Base-by-base conservation (phyloP, 495 filamentous ascomycete species). In the Cercophora sp. region DNA sequence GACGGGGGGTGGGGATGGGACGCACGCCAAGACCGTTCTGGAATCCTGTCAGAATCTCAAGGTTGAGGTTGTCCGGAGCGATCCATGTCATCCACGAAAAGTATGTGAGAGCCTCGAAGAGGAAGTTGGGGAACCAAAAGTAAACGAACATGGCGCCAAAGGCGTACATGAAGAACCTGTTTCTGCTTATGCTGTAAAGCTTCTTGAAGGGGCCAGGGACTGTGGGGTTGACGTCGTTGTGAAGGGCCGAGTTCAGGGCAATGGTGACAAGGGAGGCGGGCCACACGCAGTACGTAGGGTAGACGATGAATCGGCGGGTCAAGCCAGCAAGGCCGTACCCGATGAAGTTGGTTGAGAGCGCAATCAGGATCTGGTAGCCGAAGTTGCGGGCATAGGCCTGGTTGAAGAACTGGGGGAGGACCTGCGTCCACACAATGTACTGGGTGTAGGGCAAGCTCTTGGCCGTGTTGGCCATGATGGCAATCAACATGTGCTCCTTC, bases 271-370 rank as follows among this genome's bases (percentile, higher is more conserved):
- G 51, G 8, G 70, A 71, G 3, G 62, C 54, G 0, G 72, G 72
- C 72, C 72, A 75, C 23, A 75, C 68, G 48, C 69, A 72, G 52
- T 68, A 67, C 0, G 70, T 60, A 2, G 72, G 72, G 32, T 76
- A 74, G 26, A 84, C 80, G 16, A 84, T 69, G 68, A 80, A 84
- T 18, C 77, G 71, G 13, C 78, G 69, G 25, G 71, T 71, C 43
- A 83, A 60, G 1, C 78, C 78, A 11, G 78, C 75, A 32, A 80
- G 63, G 25, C 73, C 72, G 40, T 79, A 80, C n/a, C 78, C 78
- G 27, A 78, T 70, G 39, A 78, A 68, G 56, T 79, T 76, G 8
- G 75, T 78, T 0, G 69, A 64, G 20, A 74, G 52, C 13, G 55
- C 69, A 35, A 74, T 71, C 22, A 73, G 44, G 10, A 78, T 64